Conservation (phyloP, 305 asterid genomes). For the Solanum hybrid region DNA sequence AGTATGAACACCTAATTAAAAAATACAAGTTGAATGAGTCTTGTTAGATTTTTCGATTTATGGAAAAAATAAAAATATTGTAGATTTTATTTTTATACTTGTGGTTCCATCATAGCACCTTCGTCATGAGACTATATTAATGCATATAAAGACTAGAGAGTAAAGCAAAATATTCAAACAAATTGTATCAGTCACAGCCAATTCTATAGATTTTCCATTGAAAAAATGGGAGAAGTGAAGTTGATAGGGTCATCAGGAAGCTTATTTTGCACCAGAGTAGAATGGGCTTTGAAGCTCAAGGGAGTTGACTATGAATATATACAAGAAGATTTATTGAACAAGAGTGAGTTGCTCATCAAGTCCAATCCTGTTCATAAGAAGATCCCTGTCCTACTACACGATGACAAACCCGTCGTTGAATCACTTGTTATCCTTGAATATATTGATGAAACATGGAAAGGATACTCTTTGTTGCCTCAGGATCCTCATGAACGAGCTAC, state of each 20-base stretch:
- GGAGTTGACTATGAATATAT: slow-evolving; percentile 6
- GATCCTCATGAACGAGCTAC: slow-evolving; percentile 15
- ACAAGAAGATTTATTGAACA: slow-evolving; percentile 15
- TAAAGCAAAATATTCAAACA: not conserved
- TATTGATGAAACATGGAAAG: slow-evolving; percentile 19
- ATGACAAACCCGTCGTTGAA: slow-evolving; percentile 8
- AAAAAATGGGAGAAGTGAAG: slow-evolving; percentile 11
- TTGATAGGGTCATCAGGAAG: slow-evolving; percentile 14
- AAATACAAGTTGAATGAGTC: not conserved
- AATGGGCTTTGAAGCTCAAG: slow-evolving; percentile 19
- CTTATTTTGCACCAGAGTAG: slow-evolving; percentile 10
- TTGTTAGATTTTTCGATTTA: not conserved
- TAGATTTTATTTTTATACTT: not conserved
- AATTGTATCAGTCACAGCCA: not conserved
- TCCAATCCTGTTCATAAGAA: slow-evolving; percentile 17
- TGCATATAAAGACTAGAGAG: not conserved
- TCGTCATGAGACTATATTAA: not conserved
- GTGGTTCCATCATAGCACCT: not conserved
- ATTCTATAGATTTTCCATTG: not conserved
- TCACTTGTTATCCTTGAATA: slow-evolving; percentile 23
- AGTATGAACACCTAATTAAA: not conserved
- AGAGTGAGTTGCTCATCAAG: slow-evolving; percentile 16
- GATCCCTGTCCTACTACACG: slow-evolving; percentile 16
- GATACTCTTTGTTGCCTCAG: slow-evolving; percentile 9
- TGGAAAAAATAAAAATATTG: not conserved